Percentiles rank a stretch among this genome's conserved stretches.
Evolutionary conservation across 2,329 filamentous ascomycete genomes (phyloP).

Genomic region (Colletotrichum noveboracense): DNA sequence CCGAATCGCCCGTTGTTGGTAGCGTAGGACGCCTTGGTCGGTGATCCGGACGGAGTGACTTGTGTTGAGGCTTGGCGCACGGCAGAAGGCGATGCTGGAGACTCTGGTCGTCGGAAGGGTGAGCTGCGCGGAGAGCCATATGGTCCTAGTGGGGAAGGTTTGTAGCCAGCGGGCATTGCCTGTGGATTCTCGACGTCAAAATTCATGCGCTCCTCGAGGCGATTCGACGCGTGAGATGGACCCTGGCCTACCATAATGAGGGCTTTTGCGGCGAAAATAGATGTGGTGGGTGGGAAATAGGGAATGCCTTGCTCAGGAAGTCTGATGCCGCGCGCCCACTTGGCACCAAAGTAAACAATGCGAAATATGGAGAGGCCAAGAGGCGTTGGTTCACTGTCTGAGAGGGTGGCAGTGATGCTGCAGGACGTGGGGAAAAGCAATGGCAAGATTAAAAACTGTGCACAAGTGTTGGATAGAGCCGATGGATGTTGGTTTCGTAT

Average conservation of each 20-base stretch:
- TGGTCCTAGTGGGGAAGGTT: slow-evolving; percentile 70
- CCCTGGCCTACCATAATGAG: slow-evolving; percentile 17
- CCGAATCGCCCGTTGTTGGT: slow-evolving; percentile 35
- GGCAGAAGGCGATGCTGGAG: slow-evolving; percentile 68
- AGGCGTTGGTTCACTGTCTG: background rate
- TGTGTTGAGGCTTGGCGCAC: slow-evolving; percentile 57
- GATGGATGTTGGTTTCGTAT: background rate
- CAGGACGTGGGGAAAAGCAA: background rate
- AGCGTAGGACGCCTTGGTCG: slow-evolving; percentile 48
- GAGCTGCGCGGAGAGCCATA: slow-evolving; percentile 74
- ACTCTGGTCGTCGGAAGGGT: slow-evolving; percentile 67
- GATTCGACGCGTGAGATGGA: slow-evolving; percentile 2
- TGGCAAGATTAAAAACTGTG: background rate
- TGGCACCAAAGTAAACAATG: slow-evolving; percentile 20
- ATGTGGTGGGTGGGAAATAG: slow-evolving; percentile 5
- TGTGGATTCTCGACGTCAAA: slow-evolving; percentile 28
- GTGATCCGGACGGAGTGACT: slow-evolving; percentile 65
- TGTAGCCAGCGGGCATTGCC: slow-evolving; percentile 66
- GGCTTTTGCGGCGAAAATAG: background rate
- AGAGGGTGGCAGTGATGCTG: background rate
- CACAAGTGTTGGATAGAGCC: background rate
- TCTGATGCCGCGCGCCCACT: slow-evolving; percentile 13
- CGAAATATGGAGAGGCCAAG: slow-evolving; percentile 14
- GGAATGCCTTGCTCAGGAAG: slow-evolving; percentile 18
- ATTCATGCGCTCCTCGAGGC: slow-evolving; percentile 16